Evolutionary conservation across 2,329 filamentous ascomycete species (phyloP).

Genomic region (Ascochyta clinopodiicola): DNA sequence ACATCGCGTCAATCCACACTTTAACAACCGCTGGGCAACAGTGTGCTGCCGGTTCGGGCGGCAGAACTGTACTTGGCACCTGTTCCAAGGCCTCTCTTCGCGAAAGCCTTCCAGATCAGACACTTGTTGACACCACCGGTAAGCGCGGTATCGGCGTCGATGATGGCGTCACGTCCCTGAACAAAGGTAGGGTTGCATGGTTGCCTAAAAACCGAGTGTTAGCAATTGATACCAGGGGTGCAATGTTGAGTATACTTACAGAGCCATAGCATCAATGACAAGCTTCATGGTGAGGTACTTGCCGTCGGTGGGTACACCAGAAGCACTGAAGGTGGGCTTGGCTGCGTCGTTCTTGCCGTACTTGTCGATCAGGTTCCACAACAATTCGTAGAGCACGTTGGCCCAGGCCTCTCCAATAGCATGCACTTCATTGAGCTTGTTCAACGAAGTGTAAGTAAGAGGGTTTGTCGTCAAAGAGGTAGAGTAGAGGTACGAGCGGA

Average conservation of each 20-base stretch:
- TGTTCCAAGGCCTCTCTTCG: slow-evolving; percentile 61
- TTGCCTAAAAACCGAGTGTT: slow-evolving; percentile 40
- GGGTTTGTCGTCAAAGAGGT: slow-evolving; percentile 60
- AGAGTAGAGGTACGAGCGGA: slow-evolving; percentile 60
- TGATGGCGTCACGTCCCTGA: slow-evolving; percentile 60
- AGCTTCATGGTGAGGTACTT: slow-evolving; percentile 61
- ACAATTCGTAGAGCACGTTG: slow-evolving; percentile 61
- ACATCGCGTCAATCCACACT: too few species aligned
- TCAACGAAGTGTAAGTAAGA: slow-evolving; percentile 56
- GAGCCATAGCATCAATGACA: slow-evolving; percentile 59
- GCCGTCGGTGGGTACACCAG: slow-evolving; percentile 60
- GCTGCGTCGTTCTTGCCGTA: slow-evolving; percentile 58
- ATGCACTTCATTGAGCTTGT: slow-evolving; percentile 50
- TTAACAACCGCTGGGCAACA: too few species aligned
- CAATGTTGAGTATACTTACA: slow-evolving; percentile 27
- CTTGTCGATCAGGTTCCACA: slow-evolving; percentile 66
- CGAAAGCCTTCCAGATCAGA: slow-evolving; percentile 62
- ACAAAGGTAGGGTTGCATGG: slow-evolving; percentile 64
- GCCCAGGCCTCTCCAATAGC: slow-evolving; percentile 61
- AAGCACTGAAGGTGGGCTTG: slow-evolving; percentile 51
- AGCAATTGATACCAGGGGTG: too few species aligned
- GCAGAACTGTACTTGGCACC: slow-evolving; percentile 27
- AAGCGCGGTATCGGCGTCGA: slow-evolving; percentile 61
- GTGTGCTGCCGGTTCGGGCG: too few species aligned
- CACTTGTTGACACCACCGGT: slow-evolving; percentile 61